Base-by-base conservation (phyloP, 2,329 filamentous ascomycete genomes). In the Emergomyces pasteurianus region DNA sequence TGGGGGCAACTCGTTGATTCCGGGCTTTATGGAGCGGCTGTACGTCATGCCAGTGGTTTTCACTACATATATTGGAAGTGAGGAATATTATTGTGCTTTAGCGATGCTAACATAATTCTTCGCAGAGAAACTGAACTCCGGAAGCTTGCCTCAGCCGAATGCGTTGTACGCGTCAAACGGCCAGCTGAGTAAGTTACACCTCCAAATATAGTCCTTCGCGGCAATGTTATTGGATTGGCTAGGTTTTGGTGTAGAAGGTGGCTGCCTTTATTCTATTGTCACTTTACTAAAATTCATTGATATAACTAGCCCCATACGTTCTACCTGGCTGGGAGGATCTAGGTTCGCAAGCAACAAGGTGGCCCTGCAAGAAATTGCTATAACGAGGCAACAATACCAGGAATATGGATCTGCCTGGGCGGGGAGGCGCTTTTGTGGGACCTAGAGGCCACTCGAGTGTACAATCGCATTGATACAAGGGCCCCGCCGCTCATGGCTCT, bases 341-440 rank as follows among this genome's bases (percentile, higher is more conserved):
- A 82, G 85, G 61, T 78, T 96, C 60, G 90, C 90, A 0, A 83
- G 77, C 58, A 86, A 92, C 67, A 79, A 80, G 49, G 80, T 88
- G 46, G 78, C 79, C 58, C 65, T 95, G 58, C 81, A 85, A 63
- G 81, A 81, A 56, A 74, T 91, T 14, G 81, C 85, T 1, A 88
- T 96, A n/a, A 94, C 89, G 0, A 90, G 89, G 71, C 83, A 88
- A 63, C 90, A 99, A 70, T 99, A 99, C 72, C 85, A 94, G 58
- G 94, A 99, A 73, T 77, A 91, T 69, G 94, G 94, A 9, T 83
- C 82, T 60, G 78, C 77, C 1, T 92, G 89, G 89, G 80, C 89
- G 28, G 84, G 84, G 34, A 86, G 84, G 68, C 89, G 83, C 69
- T 94, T 95, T 71, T 78, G 77, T 16, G 77, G 77, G 3, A 46